Percentiles rank a stretch among this genome's conserved stretches.
These are phyloP conservation scores for Chrysanthemum makinoi DNA, from an alignment of 129 eudicot species.

Conservation along the genomic window DNA sequence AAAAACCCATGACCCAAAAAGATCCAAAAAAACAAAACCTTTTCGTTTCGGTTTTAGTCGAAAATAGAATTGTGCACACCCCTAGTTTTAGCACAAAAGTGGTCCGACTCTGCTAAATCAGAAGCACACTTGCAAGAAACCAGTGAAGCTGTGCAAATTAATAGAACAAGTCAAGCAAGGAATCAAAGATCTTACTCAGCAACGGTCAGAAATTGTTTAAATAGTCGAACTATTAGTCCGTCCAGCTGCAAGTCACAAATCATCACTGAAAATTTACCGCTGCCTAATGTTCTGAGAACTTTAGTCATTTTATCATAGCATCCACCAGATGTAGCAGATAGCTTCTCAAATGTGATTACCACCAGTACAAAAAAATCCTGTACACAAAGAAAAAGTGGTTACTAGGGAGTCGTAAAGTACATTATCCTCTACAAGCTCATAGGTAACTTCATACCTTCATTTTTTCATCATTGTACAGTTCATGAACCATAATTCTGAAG, in stretches of 20 bases:
- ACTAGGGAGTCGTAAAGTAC: too few relatives aligned
- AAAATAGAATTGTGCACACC: too few relatives aligned
- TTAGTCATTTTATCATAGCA: constrained; percentile 29
- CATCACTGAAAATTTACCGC: constrained; percentile 25
- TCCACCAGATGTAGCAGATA: constrained; percentile 33
- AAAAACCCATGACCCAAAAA: too few relatives aligned
- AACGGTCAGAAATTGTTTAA: constrained; percentile 32
- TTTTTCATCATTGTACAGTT: neutral
- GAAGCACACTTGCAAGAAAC: too few relatives aligned
- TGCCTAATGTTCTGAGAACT: constrained; percentile 30
- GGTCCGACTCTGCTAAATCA: too few relatives aligned
- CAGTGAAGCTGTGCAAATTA: neutral
- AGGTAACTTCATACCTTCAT: too few relatives aligned
- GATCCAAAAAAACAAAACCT: too few relatives aligned
- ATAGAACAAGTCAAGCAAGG: neutral
- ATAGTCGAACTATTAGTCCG: constrained; percentile 33
- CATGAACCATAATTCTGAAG: constrained; percentile 37
- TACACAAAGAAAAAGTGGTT: too few relatives aligned
- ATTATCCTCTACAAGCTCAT: too few relatives aligned
- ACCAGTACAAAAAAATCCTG: constrained; percentile 14
- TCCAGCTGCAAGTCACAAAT: constrained; percentile 42
- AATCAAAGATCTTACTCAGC: constrained; percentile 33
- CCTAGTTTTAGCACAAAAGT: too few relatives aligned
- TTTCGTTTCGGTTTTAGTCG: too few relatives aligned
- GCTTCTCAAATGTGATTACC: constrained; percentile 34